Conservation (phyloP, 129 eudicot genomes). For the sunflower (Helianthus annuus) region HanXRQr2.0-SUNRISE NC_035437.2:159220798-159221297, state of each 20-base stretch:
- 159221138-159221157: constrained; percentile 42
- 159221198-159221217: constrained; percentile 94
- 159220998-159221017: constrained; percentile 38
- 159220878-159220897: not conserved
- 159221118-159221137: not conserved
- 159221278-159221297: constrained; percentile 82
- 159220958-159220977: constrained; percentile 37
- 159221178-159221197: constrained; percentile 75
- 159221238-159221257: constrained; percentile 61
- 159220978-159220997: constrained; percentile 54
- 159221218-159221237: constrained; percentile 85
- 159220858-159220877: not conserved
- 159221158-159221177: constrained; percentile 84
- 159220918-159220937: constrained; percentile 10
- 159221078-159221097: constrained; percentile 70
- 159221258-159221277: constrained; percentile 86
- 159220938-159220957: constrained; percentile 42
- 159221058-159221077: constrained; percentile 88
- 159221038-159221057: constrained; percentile 85
- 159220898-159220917: constrained; percentile 17
- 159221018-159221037: constrained; percentile 70
- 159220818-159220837: not conserved
- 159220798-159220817: too few relatives aligned
- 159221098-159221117: constrained; percentile 17
- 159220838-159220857: not conserved